Evolutionary conservation across 495 filamentous ascomycete genomes (phyloP), one percentile per base, ranked within the genome.

Genomic region (Penicillium ochrochloron): DNA sequence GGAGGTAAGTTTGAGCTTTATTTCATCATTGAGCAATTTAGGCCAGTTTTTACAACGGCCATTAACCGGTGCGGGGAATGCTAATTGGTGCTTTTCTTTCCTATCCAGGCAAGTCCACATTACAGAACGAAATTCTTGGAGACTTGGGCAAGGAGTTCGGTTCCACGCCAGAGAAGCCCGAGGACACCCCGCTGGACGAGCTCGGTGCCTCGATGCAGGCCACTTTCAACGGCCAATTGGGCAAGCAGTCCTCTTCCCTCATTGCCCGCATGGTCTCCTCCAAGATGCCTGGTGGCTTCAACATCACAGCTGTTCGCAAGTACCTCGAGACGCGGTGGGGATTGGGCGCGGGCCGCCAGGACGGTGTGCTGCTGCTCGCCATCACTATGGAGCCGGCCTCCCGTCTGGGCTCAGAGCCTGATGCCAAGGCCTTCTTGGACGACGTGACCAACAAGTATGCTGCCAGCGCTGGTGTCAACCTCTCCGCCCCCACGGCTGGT

Each of bases 201-300:
- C 83, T 99, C 55, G 92, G 95, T 77, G 93, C 91, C 54, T 83
- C 95, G 10, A 97, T 99, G 90, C 96, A 98, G 78, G 89, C 92
- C 31, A 97, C 95, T 33, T 99, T 98, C 82, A 95, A 97, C 76
- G 95, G 95, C 56, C 93, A 97, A 79, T 88, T 98, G 55, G 95
- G 95, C 67, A 98, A 99, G 80, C 95, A 98, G 60, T 94, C 95
- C 0, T 92, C 92, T 33, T 96, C 95, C 5, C 87, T 98, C 58
- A 89, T 98, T 71, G 94, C 96, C 34, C 88, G 94, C 63, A 82
- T 97, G 73, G 94, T 99, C 31, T 97, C 96, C 5, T 97, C 95
- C 6, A 99, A 99, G 77, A 98, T 99, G 95, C 96, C 95, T 35
- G 96, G 94, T 72, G 95, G 95, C 54, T 99, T 98, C 84, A 99